These are phyloP conservation scores for Arthrobotrys conoides DNA, from an alignment of 2,329 filamentous ascomycete genomes.

Conservation along the genomic window DNA sequence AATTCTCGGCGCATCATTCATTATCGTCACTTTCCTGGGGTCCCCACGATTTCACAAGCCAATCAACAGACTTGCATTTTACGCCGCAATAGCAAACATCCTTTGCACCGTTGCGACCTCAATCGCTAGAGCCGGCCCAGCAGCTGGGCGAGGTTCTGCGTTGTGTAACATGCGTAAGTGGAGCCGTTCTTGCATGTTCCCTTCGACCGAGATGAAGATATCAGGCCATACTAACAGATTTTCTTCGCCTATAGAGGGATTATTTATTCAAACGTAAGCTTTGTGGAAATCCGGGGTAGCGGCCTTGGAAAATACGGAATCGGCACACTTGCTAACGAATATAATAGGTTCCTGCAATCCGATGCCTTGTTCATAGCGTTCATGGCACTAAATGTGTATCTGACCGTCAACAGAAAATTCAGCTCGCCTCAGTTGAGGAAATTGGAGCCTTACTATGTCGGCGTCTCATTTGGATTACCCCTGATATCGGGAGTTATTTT, in stretches of 20 bases:
- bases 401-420: constrained; percentile 83
- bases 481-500: constrained; percentile 78
- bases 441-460: constrained; percentile 79
- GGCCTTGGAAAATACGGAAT: constrained; percentile 18
- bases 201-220: constrained; percentile 35
- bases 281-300: background rate
- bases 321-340: constrained; percentile 46
- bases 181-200: constrained; percentile 35
- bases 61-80: constrained; percentile 89
- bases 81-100: constrained; percentile 85
- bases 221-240: constrained; percentile 47
- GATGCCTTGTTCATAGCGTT: constrained; percentile 83
- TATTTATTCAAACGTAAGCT: constrained; percentile 86
- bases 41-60: constrained; percentile 83
- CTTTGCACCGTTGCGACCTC: constrained; percentile 82
- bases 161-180: constrained; percentile 73
- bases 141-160: constrained; percentile 69
- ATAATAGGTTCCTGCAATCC: constrained; percentile 79
- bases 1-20: constrained; percentile 78
- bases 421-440: constrained; percentile 75
- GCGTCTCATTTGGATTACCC: constrained; percentile 80
- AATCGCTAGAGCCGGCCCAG: constrained; percentile 76
- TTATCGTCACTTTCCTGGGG: constrained; percentile 78
- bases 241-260: constrained; percentile 73
- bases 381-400: constrained; percentile 87